A percentile compares a stretch with the other conserved stretches of the same genome.
phyloP scores from a whole-genome alignment of 768 basidiomycete species.

The Pleurotus tuber-regium region DNA sequence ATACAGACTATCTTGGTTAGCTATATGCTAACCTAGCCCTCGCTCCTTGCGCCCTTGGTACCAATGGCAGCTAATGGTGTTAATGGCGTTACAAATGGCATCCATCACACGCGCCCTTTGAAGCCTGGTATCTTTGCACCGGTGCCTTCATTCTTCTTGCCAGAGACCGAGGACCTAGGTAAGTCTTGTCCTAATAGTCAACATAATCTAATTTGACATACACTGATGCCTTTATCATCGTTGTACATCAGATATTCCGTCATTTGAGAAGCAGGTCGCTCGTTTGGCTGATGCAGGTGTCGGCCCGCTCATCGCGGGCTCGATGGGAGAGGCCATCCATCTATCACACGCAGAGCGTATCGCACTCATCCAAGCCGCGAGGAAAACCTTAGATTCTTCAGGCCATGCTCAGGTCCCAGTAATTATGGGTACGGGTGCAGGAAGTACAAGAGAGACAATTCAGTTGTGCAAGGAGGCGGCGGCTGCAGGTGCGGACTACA shows the following conservation, averaged over 20 bases:
- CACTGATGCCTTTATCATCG: no score
- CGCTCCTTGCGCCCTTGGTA: not conserved
- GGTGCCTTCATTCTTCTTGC: constrained; percentile 81
- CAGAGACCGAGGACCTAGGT: constrained; percentile 81
- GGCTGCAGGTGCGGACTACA: constrained; percentile 81
- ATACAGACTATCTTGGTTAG: not conserved
- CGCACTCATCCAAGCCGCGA: constrained; percentile 60
- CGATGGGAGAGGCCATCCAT: constrained; percentile 87
- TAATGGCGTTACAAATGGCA: constrained; percentile 25
- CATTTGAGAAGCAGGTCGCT: constrained; percentile 68
- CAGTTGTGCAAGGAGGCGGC: constrained; percentile 75
- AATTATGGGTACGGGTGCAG: constrained; percentile 80
- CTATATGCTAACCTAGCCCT: not conserved
- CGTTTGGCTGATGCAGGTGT: constrained; percentile 66
- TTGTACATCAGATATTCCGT: constrained; percentile 49
- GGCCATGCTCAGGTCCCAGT: constrained; percentile 60
- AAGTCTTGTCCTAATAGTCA: constrained; percentile 23
- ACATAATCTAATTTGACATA: no score
- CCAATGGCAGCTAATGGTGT: constrained; percentile 39
- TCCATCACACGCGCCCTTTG: constrained; percentile 51
- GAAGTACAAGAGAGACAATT: constrained; percentile 82
- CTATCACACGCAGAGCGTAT: constrained; percentile 65
- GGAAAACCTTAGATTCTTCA: constrained; percentile 67
- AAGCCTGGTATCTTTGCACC: constrained; percentile 81
- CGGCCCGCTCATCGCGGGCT: constrained; percentile 70